These are phyloP conservation scores for Lumnitzera littorea DNA, from an alignment of 345 rosid genomes.

Conservation along the genomic window DNA sequence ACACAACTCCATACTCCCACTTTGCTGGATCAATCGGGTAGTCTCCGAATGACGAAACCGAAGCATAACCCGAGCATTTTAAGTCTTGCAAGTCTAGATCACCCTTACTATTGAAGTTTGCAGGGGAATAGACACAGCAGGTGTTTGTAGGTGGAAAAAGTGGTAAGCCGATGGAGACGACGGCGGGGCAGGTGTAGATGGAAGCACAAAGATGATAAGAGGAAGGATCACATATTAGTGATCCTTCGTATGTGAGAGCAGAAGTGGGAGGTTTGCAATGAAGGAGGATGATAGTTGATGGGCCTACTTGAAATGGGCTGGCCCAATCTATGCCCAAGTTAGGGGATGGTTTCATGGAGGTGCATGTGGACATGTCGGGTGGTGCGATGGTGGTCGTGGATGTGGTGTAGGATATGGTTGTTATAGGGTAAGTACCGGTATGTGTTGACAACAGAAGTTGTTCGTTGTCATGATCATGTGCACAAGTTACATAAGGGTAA, in stretches of 20 bases:
- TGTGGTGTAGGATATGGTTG: conserved; percentile 33
- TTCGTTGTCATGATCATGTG: conserved; percentile 4
- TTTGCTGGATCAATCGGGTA: conserved; percentile 31
- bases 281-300: conserved; percentile 38
- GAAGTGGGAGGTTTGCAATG: conserved; percentile 28
- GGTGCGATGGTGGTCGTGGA: conserved; percentile 31
- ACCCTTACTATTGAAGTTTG: conserved; percentile 31
- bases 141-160: conserved; percentile 32
- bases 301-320: conserved; percentile 43
- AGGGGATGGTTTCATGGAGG: conserved; percentile 31
- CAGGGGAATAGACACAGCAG: conserved; percentile 50
- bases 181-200: conserved; percentile 37
- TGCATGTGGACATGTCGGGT: conserved; percentile 39
- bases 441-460: conserved; percentile 35
- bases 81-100: conserved; percentile 29
- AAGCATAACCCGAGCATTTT: conserved; percentile 28
- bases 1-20: conserved; percentile 43
- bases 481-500: conserved; percentile 30
- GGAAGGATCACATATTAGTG: conserved; percentile 29
- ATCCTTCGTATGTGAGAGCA: conserved; percentile 30
- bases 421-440: conserved; percentile 38
- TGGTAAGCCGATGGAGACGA: conserved; percentile 26
- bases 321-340: conserved; percentile 45
- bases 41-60: conserved; percentile 26
- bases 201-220: conserved; percentile 38